Evolutionary conservation across 768 basidiomycete species (phyloP), one percentile per base, ranked within the genome.

Genomic region (Mycena floridula): DNA sequence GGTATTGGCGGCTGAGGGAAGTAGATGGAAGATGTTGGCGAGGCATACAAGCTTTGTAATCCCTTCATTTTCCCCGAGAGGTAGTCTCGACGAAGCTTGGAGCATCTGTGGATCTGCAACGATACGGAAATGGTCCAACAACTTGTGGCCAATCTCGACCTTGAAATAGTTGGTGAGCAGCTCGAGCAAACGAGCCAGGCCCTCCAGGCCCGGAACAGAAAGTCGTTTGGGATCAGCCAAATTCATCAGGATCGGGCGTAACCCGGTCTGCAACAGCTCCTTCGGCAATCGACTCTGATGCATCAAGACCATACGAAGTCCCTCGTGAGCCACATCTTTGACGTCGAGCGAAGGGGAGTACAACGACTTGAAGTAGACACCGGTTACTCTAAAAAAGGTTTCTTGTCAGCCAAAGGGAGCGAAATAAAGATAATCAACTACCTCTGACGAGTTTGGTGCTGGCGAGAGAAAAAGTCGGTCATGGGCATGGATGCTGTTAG

Each of bases 151-250:
- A 48, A 99, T 98, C 68, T 99, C 96, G 15, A 99, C 95, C 62
- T 97, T 98, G 81, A 99, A 99, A 66, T 99, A 98, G 61, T 97
- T 97, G 28, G 93, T 96, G 44, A 99, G 67, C 6, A 99, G 76
- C 61, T 96, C 92, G 40, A 99, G 71, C 40, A 99, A 76, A 11
- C 95, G 83, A 11, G 94, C 95, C 20, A 99, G 71, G 3, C 96
- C 96, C 61, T 99, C 93, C 45, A 95, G 61, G 8, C 94, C 94
- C 4, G 89, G 79, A 21, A 96, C 88, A 6, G 91, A 93, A 25
- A 99, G 75, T 26, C 91, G 81, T 58, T 94, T 94, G 27, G 94
- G 89, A 64, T 98, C 96, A 2, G 94, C 93, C 21, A 99, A 79
- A 58, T 98, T 98, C 85, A 97, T 96, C 46, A 98, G 65, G 52